Conservation (phyloP, 2,329 filamentous ascomycete species). For the Davidsoniella neocaledoniae region DNA sequence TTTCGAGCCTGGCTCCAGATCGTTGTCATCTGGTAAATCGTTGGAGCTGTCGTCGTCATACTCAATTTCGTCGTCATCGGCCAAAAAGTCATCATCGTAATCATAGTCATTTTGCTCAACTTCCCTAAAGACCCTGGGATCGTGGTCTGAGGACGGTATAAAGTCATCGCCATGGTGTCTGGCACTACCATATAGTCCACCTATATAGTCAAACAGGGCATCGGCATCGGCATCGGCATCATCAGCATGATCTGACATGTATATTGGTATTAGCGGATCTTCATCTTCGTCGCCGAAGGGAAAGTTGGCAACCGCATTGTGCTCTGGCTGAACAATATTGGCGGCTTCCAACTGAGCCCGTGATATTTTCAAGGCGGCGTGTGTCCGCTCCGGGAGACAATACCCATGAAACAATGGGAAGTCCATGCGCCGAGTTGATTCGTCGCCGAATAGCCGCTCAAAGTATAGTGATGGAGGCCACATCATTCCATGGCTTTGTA, state of each 20-base stretch:
- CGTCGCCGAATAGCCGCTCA: neutral
- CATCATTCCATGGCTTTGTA: neutral
- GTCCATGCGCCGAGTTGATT: neutral
- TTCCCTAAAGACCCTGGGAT: too few species aligned
- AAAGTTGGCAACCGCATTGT: too few species aligned
- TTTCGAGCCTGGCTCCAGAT: neutral
- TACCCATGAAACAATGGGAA: conserved; percentile 1
- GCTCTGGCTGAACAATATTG: neutral
- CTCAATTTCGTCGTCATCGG: conserved; percentile 4
- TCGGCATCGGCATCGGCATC: neutral
- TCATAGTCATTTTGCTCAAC: neutral
- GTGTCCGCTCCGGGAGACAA: neutral
- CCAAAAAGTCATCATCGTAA: neutral
- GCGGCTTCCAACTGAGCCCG: neutral
- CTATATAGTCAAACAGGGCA: too few species aligned
- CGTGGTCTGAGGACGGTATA: too few species aligned
- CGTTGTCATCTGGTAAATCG: conserved; percentile 1
- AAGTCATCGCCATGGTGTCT: too few species aligned
- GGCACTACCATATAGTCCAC: too few species aligned
- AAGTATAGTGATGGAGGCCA: conserved; percentile 5
- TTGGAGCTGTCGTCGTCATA: conserved; percentile 1
- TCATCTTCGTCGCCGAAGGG: neutral
- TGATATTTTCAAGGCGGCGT: neutral
- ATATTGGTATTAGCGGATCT: neutral
- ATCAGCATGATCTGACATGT: neutral